Evolutionary conservation across 768 basidiomycete genomes (phyloP).

Genomic region (Phallus indusiatus): DNA sequence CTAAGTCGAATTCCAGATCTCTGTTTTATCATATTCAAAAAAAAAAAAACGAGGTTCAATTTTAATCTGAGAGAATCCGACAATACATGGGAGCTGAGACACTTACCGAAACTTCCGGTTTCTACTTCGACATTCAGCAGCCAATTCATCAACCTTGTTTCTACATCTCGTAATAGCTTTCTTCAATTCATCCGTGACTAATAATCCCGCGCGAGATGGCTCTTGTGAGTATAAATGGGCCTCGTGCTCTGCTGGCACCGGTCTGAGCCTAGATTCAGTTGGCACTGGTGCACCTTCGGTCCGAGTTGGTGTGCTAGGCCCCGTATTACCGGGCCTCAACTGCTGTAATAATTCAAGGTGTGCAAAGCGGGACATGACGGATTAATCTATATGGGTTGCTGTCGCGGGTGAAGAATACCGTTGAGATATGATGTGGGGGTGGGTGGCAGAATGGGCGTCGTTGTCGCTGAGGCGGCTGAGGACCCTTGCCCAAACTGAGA

Average conservation of each 20-base stretch:
- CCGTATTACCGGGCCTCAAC: not conserved
- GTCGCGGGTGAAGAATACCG: not conserved
- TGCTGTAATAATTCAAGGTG: not conserved
- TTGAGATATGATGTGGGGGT: not conserved
- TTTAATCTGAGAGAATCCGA: not conserved
- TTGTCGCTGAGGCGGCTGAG: no score
- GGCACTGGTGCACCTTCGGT: not conserved
- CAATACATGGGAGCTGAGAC: slow-evolving; percentile 4
- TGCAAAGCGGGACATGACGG: not conserved
- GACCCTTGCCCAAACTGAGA: no score
- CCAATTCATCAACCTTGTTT: slow-evolving; percentile 34
- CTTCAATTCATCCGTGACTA: slow-evolving; percentile 37
- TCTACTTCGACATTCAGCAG: slow-evolving; percentile 33
- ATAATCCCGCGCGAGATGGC: slow-evolving; percentile 25
- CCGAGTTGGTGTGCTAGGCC: not conserved
- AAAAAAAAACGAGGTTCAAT: not conserved
- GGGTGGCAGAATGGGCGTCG: not conserved
- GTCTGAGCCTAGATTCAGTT: not conserved
- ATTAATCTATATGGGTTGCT: not conserved
- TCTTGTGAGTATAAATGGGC: slow-evolving; percentile 8
- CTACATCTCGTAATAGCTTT: slow-evolving; percentile 38
- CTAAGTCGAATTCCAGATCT: slow-evolving; percentile 49
- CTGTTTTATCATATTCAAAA: slow-evolving; percentile 16
- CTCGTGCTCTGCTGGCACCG: not conserved
- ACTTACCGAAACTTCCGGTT: slow-evolving; percentile 44